These are phyloP conservation scores for Termitomyces sp. DNA, from an alignment of 768 basidiomycete genomes.

Conservation along the genomic window DNA sequence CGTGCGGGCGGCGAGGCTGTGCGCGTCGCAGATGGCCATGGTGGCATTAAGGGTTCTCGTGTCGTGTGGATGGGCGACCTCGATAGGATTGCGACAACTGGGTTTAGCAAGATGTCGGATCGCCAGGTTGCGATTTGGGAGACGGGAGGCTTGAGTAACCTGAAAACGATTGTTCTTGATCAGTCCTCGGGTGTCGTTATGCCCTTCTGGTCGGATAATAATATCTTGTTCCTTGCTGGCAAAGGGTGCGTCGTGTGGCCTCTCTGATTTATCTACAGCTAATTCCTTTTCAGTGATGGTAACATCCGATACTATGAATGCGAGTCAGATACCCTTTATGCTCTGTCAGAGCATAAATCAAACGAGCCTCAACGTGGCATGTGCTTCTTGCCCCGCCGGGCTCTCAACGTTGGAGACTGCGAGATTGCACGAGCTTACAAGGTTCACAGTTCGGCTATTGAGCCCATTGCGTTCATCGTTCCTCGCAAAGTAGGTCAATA, in stretches of 20 bases:
- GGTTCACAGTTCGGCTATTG: conserved; percentile 65
- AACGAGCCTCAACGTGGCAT: conserved; percentile 94
- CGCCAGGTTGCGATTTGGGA: conserved; percentile 92
- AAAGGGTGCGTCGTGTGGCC: conserved; percentile 64
- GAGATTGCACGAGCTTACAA: conserved; percentile 97
- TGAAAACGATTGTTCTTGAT: conserved; percentile 81
- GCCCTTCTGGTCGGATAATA: conserved; percentile 98
- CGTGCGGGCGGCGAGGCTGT: conserved; percentile 80
- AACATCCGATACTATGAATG: conserved; percentile 98
- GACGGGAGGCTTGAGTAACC: conserved; percentile 63
- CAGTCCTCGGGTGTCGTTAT: conserved; percentile 92
- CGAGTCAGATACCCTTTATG: conserved; percentile 77
- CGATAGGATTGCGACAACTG: conserved; percentile 90
- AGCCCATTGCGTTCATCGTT: conserved; percentile 94
- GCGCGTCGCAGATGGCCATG: conserved; percentile 80
- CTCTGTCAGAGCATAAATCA: conserved; percentile 82
- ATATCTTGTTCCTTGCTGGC: conserved; percentile 87
- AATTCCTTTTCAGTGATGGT: conserved; percentile 62
- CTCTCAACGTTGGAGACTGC: conserved; percentile 84
- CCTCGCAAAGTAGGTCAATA: conserved; percentile 71
- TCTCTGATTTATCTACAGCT: not conserved
- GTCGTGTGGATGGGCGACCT: conserved; percentile 89
- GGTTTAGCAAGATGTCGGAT: conserved; percentile 96
- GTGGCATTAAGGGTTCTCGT: conserved; percentile 89
- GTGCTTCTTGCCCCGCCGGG: conserved; percentile 93